Evolutionary conservation across 2,329 filamentous ascomycete species (phyloP).

Genomic region (Sphaerostilbella broomeana): DNA sequence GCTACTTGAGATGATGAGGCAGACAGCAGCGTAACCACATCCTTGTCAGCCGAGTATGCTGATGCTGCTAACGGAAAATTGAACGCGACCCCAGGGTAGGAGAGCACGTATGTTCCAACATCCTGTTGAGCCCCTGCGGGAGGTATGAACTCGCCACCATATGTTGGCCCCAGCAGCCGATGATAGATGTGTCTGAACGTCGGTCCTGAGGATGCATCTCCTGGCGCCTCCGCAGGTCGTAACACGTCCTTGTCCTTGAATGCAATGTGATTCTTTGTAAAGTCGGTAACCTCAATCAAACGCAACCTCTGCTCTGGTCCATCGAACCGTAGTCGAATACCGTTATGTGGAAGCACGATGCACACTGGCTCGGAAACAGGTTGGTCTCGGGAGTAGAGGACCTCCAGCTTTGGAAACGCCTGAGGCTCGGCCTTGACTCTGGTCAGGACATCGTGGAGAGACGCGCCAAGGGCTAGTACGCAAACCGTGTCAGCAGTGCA

Average conservation of each 20-base stretch:
- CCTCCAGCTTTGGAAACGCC: conserved; percentile 73
- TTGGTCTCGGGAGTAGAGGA: conserved; percentile 68
- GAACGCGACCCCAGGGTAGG: conserved; percentile 91
- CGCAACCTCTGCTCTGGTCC: conserved; percentile 86
- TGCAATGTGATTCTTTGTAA: conserved; percentile 73
- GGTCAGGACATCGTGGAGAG: conserved; percentile 81
- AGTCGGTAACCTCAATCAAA: conserved; percentile 85
- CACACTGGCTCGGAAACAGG: conserved; percentile 72
- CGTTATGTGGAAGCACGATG: conserved; percentile 74
- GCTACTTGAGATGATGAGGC: conserved; percentile 71
- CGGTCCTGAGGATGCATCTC: conserved; percentile 48
- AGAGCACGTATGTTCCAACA: conserved; percentile 77
- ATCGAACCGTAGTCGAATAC: conserved; percentile 85
- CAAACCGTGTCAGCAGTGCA: not conserved
- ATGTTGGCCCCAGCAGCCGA: conserved; percentile 85
- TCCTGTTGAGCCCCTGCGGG: conserved; percentile 45
- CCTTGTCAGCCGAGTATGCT: conserved; percentile 66
- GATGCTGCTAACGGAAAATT: conserved; percentile 73
- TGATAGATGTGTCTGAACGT: conserved; percentile 88
- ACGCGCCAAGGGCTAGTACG: conserved; percentile 73
- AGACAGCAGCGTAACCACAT: conserved; percentile 81
- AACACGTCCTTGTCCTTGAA: conserved; percentile 77
- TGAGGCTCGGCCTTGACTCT: conserved; percentile 83
- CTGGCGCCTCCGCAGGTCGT: conserved; percentile 43
- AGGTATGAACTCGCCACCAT: conserved; percentile 83